Evolutionary conservation across 202 grass and related monocot species (phyloP), one percentile per base, ranked within the genome.

Genomic region (Digitaria exilis): DNA sequence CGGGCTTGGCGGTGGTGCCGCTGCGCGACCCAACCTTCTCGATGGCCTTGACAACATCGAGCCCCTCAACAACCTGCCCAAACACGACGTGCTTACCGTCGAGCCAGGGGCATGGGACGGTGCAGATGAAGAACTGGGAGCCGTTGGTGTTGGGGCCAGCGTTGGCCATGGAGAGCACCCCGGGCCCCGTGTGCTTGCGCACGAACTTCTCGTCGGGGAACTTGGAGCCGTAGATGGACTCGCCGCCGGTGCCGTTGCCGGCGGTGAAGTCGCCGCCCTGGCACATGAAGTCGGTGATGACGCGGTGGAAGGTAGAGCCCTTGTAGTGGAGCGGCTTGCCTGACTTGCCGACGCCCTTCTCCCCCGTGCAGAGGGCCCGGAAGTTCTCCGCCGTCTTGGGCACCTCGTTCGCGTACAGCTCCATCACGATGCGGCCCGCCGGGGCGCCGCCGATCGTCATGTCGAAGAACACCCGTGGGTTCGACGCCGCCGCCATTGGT

Each of bases 51-150:
- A 95, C 90, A 24, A 92, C 76, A 1, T 95, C 87, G 5, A 92
- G 19, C 4, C 92, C 92, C 0, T 91, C 84, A 0, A 87, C 37
- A 2, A 94, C 92, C 79, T 42, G 11, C 0, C 92, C 92, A 18
- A 94, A 94, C 2, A 94, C 92, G 15, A 94, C 92, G 50, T 94
- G 92, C 72, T 91, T 94, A 8, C 87, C 84, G 21, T 94, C 89
- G 43, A 94, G 92, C 92, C 92, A 94, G 0, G 73, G 21, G 21
- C 51, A 61, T 0, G 62, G 13, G 6, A 80, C 88, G 28, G 93
- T 95, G 90, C 93, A 95, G 88, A 95, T 69, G 93, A 95, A 95
- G 86, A 95, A 95, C 86, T 95, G 93, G 19, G 93, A 95, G 3
- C 93, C 90, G 68, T 95, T 95, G 55, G 90, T 95, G 83, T 88